phyloP scores from a whole-genome alignment of 2,329 filamentous ascomycete species.

The Fusarium pseudonygamai region DNA sequence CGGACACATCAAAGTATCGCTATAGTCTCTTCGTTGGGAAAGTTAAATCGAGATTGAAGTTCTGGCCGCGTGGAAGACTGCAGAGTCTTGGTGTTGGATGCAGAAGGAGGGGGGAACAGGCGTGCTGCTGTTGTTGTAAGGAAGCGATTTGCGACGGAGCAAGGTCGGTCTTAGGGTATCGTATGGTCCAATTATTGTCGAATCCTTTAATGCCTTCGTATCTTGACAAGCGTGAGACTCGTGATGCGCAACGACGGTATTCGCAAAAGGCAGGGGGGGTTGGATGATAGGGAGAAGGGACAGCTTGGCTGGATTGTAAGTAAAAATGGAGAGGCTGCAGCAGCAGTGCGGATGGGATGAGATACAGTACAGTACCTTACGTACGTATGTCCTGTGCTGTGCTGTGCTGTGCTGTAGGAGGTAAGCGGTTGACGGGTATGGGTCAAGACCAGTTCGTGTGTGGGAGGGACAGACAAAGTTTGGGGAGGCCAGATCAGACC shows the following conservation, averaged over 20 bases:
- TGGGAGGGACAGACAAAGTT: slow-evolving; percentile 33
- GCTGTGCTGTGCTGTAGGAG: neutral
- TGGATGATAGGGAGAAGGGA: slow-evolving; percentile 34
- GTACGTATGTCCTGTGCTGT: neutral
- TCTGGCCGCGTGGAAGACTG: slow-evolving; percentile 11
- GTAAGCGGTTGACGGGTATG: neutral
- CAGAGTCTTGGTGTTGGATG: slow-evolving; percentile 5
- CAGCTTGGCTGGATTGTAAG: slow-evolving; percentile 42
- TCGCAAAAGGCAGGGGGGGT: slow-evolving; percentile 27
- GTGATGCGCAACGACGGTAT: slow-evolving; percentile 35
- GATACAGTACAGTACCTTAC: slow-evolving; percentile 3
- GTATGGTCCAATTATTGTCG: slow-evolving; percentile 24
- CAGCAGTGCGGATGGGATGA: slow-evolving; percentile 27
- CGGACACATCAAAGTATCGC: slow-evolving; percentile 36
- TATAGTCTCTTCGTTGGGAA: neutral
- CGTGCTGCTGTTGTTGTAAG: neutral
- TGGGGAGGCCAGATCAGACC: slow-evolving; percentile 37
- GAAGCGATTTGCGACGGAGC: slow-evolving; percentile 25
- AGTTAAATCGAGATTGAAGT: slow-evolving; percentile 2
- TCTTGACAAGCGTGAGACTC: slow-evolving; percentile 27
- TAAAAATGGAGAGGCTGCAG: slow-evolving; percentile 31
- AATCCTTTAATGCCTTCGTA: slow-evolving; percentile 21
- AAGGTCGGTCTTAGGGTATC: slow-evolving; percentile 20
- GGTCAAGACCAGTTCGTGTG: slow-evolving; percentile 12
- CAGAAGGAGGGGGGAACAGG: neutral